A percentile compares a stretch with the other conserved stretches of the same genome.
Conservation (phyloP, 2,329 filamentous ascomycete genomes). For the Calonectria crousiana region DNA sequence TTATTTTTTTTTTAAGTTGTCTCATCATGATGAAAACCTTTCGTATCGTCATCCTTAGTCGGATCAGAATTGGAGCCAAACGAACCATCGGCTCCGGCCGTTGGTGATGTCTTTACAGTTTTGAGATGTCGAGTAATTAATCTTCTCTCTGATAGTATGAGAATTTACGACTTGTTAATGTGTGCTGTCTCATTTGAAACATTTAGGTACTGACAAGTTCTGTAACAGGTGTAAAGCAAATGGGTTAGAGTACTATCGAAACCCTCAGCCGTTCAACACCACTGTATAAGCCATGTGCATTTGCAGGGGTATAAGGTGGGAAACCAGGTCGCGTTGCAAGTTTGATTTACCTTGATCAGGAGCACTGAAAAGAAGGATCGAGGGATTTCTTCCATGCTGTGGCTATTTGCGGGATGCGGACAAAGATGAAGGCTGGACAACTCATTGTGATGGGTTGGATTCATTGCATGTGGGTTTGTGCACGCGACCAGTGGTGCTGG, state of each 20-base stretch:
- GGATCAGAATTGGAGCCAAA: slow-evolving; percentile 61
- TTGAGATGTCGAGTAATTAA: slow-evolving; percentile 63
- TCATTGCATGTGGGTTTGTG: background rate
- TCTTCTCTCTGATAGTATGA: slow-evolving; percentile 66
- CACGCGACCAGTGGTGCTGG: background rate
- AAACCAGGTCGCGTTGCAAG: background rate
- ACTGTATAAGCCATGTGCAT: background rate
- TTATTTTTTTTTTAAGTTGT: slow-evolving; percentile 3
- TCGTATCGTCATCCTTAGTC: slow-evolving; percentile 97
- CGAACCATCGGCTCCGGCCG: slow-evolving; percentile 46
- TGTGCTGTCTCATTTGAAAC: slow-evolving; percentile 2
- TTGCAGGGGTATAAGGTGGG: background rate
- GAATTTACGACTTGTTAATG: background rate
- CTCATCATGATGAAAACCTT: slow-evolving; percentile 81
- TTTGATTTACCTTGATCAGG: background rate
- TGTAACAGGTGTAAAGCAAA: slow-evolving; percentile 20
- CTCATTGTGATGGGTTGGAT: background rate
- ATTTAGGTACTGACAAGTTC: slow-evolving; percentile 30
- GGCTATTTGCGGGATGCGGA: no score
- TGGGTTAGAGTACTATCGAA: background rate
- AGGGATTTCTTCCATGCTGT: background rate
- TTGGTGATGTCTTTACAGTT: slow-evolving; percentile 49
- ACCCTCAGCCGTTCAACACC: background rate
- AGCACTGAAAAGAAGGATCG: background rate
- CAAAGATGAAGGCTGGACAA: no score